Base-by-base conservation (phyloP, 164 flowering plant genomes). In the Kingdonia uniflora region DNA sequence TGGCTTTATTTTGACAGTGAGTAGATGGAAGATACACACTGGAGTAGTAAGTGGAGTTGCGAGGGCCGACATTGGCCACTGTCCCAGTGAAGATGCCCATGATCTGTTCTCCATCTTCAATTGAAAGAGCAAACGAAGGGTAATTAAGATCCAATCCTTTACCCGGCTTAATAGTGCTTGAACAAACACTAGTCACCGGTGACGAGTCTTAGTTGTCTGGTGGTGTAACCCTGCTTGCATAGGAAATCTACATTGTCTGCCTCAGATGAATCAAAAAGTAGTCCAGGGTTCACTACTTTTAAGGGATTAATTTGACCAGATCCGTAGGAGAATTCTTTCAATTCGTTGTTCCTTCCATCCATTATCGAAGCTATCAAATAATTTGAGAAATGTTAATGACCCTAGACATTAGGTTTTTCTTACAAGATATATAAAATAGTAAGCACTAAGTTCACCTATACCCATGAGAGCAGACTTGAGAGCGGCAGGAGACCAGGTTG, bases 401-500 rank as follows among this genome's bases (percentile, higher is more conserved):
- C 12, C 24, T 15, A 49, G 12, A 23, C 24, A 13, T 51, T 26
- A 41, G 44, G 4, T 41, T 5, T 10, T 41, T 1, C 7, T 5
- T 14, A 41, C 15, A 41, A 10, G n/a, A 16, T 41, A 1, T 4
- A 10, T 4, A 10, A 41, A 3, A 16, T 41, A 41, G 44, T 41
- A 14, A 2, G n/a, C 4, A 5, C 23, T 51, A 13, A 51, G 7
- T 7, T 55, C 45, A 76, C 80, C 76, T 48, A 73, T 70, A n/a
- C 79, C 69, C 76, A 77, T 72, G 41, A 77, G 67, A 17, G 81
- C 73, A 19, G 81, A 77, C 59, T 74, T 74, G 45, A 74, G 61
- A 3, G 78, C 44, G 4, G 44, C 44, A 11, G 44, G 44, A 14
- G 44, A 41, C 44, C 44, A 41, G 17, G 15, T 41, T 6, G 73